Evolutionary conservation across 2,329 filamentous ascomycete species (phyloP).

Genomic region (Alternaria consortialis): DNA sequence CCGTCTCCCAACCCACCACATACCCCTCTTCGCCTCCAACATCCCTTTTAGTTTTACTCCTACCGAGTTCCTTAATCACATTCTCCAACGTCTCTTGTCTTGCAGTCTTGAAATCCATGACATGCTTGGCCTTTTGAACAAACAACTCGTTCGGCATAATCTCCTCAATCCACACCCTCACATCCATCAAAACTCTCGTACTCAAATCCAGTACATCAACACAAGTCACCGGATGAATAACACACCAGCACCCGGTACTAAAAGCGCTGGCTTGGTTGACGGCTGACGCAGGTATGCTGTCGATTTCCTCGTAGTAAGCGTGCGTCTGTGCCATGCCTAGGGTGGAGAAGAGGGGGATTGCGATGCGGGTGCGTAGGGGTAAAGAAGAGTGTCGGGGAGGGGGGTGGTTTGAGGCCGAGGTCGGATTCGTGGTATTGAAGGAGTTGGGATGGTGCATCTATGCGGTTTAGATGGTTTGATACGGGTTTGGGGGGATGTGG

Average conservation of each 20-base stretch:
- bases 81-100: not conserved
- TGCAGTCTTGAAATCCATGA: not conserved
- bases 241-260: conserved; percentile 12
- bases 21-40: not conserved
- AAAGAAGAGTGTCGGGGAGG: not conserved
- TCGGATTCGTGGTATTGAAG: conserved; percentile 4
- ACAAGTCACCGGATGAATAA: conserved; percentile 20
- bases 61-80: not conserved
- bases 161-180: conserved; percentile 19
- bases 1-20: not conserved
- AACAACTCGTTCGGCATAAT: conserved; percentile 6
- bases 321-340: conserved; percentile 13
- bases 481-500: not conserved
- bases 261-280: conserved; percentile 10
- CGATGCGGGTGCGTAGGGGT: not conserved
- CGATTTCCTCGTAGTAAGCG: conserved; percentile 29
- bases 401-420: conserved; percentile 2
- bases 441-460: conserved; percentile 7
- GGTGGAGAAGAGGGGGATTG: not conserved
- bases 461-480: conserved; percentile 4
- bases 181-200: conserved; percentile 16
- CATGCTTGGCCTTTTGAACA: not conserved
- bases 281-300: conserved; percentile 15
- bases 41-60: not conserved
- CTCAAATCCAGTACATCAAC: conserved; percentile 7